phyloP scores from a whole-genome alignment of 306 rosid genomes.

The Lathyrus tuberosus region DNA sequence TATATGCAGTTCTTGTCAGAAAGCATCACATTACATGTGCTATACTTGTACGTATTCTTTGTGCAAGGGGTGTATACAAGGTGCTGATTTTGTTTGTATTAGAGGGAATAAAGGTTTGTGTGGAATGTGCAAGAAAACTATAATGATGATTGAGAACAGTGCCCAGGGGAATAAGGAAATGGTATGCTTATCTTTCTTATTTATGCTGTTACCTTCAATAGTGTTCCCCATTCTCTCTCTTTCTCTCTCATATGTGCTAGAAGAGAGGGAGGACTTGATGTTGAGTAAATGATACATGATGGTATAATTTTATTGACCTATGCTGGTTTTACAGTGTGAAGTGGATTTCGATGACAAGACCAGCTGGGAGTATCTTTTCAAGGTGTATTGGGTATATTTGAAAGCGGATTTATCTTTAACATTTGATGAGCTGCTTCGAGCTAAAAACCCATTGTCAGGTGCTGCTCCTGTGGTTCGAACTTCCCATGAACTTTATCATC shows the following conservation, averaged over 20 bases:
- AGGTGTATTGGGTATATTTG: slow-evolving; percentile 85
- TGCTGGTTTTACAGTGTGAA: slow-evolving; percentile 43
- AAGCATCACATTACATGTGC: slow-evolving; percentile 89
- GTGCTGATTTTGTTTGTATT: slow-evolving; percentile 79
- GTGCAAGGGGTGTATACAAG: slow-evolving; percentile 83
- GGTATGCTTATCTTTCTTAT: slow-evolving; percentile 57
- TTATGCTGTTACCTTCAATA: slow-evolving; percentile 18
- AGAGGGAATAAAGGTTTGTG: slow-evolving; percentile 93
- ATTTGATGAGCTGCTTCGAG: slow-evolving; percentile 71
- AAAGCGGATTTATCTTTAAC: slow-evolving; percentile 79
- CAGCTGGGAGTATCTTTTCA: slow-evolving; percentile 99
- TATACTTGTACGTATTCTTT: slow-evolving; percentile 88
- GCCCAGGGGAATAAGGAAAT: slow-evolving; percentile 61
- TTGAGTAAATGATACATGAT: slow-evolving; percentile 27
- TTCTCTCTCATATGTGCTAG: background rate
- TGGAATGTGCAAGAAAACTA: slow-evolving; percentile 84
- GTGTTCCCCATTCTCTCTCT: background rate
- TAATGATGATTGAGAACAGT: slow-evolving; percentile 81
- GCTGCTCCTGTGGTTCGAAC: slow-evolving; percentile 48
- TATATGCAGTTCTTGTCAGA: slow-evolving; percentile 81
- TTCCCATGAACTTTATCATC: slow-evolving; percentile 47
- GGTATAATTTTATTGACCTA: slow-evolving; percentile 27
- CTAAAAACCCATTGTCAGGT: slow-evolving; percentile 69
- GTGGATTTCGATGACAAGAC: slow-evolving; percentile 97
- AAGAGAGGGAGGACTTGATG: background rate